Percentiles rank a stretch among this genome's conserved stretches.
Conservation (phyloP, 2,329 filamentous ascomycete species). For the Scopulariopsis brevicaulis region DNA sequence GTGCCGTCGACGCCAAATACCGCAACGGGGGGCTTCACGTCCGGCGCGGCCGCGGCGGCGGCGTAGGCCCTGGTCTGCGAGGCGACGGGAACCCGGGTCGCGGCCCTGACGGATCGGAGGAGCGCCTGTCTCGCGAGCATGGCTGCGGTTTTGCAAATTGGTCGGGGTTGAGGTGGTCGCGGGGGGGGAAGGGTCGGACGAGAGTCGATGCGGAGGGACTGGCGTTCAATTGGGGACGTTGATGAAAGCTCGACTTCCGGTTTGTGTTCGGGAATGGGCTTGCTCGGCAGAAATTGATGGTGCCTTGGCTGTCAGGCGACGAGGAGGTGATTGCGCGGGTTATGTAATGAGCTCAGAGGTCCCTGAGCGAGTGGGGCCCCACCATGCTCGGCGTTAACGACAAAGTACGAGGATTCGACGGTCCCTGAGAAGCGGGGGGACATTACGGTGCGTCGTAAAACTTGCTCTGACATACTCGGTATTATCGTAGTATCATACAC, state of each 20-base stretch:
- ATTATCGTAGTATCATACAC: slow-evolving; percentile 3
- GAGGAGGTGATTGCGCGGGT: background rate
- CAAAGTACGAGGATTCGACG: background rate
- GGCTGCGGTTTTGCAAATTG: slow-evolving; percentile 17
- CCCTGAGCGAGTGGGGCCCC: background rate
- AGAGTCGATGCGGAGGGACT: background rate
- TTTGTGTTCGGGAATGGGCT: slow-evolving; percentile 2
- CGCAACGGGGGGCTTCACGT: slow-evolving; percentile 74
- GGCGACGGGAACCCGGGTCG: slow-evolving; percentile 44
- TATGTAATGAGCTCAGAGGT: background rate
- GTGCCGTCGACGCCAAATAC: slow-evolving; percentile 96
- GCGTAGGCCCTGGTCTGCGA: slow-evolving; percentile 60
- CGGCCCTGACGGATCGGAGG: slow-evolving; percentile 42
- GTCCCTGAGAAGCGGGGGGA: background rate
- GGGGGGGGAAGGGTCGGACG: slow-evolving; percentile 8
- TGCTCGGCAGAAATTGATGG: slow-evolving; percentile 4
- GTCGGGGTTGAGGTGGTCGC: slow-evolving; percentile 1
- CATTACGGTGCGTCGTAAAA: background rate
- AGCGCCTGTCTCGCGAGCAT: slow-evolving; percentile 52
- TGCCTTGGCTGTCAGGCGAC: slow-evolving; percentile 1
- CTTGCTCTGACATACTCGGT: background rate
- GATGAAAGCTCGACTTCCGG: slow-evolving; percentile 2
- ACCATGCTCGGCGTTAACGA: background rate
- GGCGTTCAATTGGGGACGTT: slow-evolving; percentile 10
- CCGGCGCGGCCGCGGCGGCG: slow-evolving; percentile 60